A percentile compares a stretch with the other conserved stretches of the same genome.
Conservation (phyloP, 2,329 filamentous ascomycete genomes). For the Hypoxylon sp. region DNA sequence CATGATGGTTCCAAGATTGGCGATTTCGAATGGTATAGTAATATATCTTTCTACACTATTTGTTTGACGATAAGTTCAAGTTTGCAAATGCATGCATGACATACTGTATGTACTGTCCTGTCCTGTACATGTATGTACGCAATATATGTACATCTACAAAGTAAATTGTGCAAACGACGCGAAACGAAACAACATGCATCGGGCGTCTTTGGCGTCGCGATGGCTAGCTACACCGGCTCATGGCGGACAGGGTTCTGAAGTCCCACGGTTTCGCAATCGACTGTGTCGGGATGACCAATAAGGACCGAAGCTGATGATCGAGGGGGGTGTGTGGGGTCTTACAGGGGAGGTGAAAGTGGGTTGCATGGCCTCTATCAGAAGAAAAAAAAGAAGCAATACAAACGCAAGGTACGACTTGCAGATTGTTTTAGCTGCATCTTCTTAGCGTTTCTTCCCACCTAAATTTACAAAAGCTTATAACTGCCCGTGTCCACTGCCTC, state of each 20-base stretch:
- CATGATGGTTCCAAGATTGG: too few relatives aligned
- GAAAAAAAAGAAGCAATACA: constrained; percentile 27
- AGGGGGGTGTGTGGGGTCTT: constrained; percentile 23
- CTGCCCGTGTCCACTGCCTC: too few relatives aligned
- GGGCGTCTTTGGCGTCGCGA: neutral
- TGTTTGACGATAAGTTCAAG: too few relatives aligned
- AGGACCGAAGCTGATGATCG: neutral
- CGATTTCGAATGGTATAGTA: too few relatives aligned
- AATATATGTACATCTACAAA: too few relatives aligned
- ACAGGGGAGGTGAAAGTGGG: constrained; percentile 20
- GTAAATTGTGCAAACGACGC: constrained; percentile 12
- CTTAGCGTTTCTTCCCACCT: constrained; percentile 20
- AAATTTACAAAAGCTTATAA: constrained; percentile 16
- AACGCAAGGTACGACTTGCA: constrained; percentile 35
- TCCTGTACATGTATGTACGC: neutral
- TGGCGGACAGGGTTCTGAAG: constrained; percentile 23
- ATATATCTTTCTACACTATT: too few relatives aligned
- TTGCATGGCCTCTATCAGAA: constrained; percentile 9
- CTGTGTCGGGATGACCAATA: constrained; percentile 25
- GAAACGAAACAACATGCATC: too few relatives aligned
- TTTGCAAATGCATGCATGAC: too few relatives aligned
- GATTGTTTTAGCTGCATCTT: constrained; percentile 27
- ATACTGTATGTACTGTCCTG: too few relatives aligned
- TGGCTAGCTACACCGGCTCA: constrained; percentile 24
- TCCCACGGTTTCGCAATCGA: constrained; percentile 26